Base-by-base conservation (phyloP, 2,329 filamentous ascomycete species). In the Arthrobotrys megalospora region DNA sequence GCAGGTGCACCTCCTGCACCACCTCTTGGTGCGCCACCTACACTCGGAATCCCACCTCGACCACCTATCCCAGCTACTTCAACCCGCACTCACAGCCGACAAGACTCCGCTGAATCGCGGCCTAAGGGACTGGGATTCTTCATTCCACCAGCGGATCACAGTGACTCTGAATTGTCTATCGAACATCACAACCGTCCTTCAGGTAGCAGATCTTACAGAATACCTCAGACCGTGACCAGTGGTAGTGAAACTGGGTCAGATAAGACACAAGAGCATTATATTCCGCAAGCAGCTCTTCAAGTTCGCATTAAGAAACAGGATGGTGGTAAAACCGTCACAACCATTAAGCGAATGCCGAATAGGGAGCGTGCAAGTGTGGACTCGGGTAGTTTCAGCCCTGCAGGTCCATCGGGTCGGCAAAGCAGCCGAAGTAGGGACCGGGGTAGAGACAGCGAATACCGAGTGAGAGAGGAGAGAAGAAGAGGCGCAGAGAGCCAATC, bases 301-400 rank as follows among this genome's bases (percentile, higher is more conserved):
- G 76, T 79, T 58, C 68, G 76, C 14, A 79, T 79, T 14, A 79
- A 79, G 47, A 79, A 79, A 47, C 24, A 79, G n/a, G 76, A 79
- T 16, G 76, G 76, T 3, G 76, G 76, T 5, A 72, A 65, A 50
- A 79, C 76, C 0, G 76, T 79, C 10, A 79, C 76, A 45, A 79
- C 76, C 6, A 79, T 79, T 43, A 79, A 79, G 43, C 32, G 76
- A 43, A 79, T 79, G 62, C 68, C 68, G n/a, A 79, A 66, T 32
- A 50, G 68, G 14, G 76, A 79, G 47, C 62, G 68, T 11, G 58
- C 14, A 7, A 72, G 68, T 24, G 48, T 64, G 11, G 76, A 79
- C 32, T 48, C 62, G 24, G 63, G 63, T 36, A 43, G 16, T 19
- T 64, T 63, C 19, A 72, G 63, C 32, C 32, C 45, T n/a, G 28